Evolutionary conservation across 305 asterid genomes (phyloP).

Genomic region (Fraxinus albicans): DNA sequence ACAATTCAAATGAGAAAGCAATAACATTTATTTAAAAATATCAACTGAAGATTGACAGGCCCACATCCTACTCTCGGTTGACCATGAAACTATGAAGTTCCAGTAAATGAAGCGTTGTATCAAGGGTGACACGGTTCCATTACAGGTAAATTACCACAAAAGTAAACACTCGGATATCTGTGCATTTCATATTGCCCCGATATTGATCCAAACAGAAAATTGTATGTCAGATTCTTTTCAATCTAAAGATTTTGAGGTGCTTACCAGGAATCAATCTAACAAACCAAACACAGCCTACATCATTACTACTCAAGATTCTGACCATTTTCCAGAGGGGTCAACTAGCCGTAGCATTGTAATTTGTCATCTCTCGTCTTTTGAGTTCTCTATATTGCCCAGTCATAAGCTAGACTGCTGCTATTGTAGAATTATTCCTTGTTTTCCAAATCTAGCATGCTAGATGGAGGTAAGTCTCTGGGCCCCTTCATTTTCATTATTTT

Average conservation of each 20-base stretch:
- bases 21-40: not conserved
- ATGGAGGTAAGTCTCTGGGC: not conserved
- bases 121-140: not conserved
- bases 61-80: not conserved
- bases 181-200: not conserved
- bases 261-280: not conserved
- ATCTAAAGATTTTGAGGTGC: not conserved
- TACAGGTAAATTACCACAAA: not conserved
- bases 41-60: not conserved
- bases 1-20: not conserved
- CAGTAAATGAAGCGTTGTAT: not conserved
- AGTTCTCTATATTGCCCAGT: not conserved
- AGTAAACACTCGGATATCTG: not conserved
- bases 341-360: not conserved
- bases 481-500: not conserved
- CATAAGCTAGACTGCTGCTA: not conserved
- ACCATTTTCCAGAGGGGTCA: not conserved
- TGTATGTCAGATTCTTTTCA: constrained; percentile 1
- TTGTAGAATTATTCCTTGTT: not conserved
- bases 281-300: not conserved
- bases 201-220: not conserved
- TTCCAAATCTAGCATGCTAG: not conserved
- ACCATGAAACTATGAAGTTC: not conserved
- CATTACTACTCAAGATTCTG: not conserved
- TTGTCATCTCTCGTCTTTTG: not conserved